Percentiles rank a stretch among this genome's conserved stretches.
These are phyloP conservation scores for Debaryomycetaceae sp. DNA, from an alignment of 1,139 yeast genomes.

Conservation along the genomic window DNA sequence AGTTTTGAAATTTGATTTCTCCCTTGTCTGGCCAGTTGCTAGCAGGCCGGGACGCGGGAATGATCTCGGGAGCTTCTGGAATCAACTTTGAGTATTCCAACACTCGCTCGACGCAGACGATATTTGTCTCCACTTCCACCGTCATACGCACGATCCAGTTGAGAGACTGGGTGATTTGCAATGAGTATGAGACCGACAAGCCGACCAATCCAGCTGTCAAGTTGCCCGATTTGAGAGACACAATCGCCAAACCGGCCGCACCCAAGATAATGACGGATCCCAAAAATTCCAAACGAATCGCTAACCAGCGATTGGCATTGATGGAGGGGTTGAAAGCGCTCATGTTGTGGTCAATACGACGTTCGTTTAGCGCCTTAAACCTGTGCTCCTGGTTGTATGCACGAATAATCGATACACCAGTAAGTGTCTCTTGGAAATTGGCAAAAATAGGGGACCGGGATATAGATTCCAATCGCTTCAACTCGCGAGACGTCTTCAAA, in stretches of 20 bases:
- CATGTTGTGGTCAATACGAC: conserved; percentile 75
- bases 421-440: conserved; percentile 90
- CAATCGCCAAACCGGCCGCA: conserved; percentile 72
- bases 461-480: conserved; percentile 88
- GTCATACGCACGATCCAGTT: conserved; percentile 99
- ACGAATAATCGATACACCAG: conserved; percentile 82
- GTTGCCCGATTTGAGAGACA: conserved; percentile 54
- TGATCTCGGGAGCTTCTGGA: conserved; percentile 73
- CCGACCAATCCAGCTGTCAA: conserved; percentile 89
- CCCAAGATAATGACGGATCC: conserved; percentile 82
- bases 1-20: conserved; percentile 41
- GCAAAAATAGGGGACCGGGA: conserved; percentile 93
- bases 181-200: conserved; percentile 82
- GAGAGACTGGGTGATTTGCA: conserved; percentile 84
- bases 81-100: conserved; percentile 68
- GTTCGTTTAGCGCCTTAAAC: conserved; percentile 63
- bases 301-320: conserved; percentile 93
- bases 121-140: conserved; percentile 93
- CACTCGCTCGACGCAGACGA: conserved; percentile 92
- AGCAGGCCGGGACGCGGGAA: conserved; percentile 58
- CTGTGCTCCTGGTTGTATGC: conserved; percentile 74
- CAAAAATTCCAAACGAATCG: conserved; percentile 80
- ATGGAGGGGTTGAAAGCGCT: conserved; percentile 90
- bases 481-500: conserved; percentile 81
- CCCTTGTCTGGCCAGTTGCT: conserved; percentile 57